phyloP scores from a whole-genome alignment of 2,329 filamentous ascomycete genomes.

The Furcasterigmium sp. region DNA sequence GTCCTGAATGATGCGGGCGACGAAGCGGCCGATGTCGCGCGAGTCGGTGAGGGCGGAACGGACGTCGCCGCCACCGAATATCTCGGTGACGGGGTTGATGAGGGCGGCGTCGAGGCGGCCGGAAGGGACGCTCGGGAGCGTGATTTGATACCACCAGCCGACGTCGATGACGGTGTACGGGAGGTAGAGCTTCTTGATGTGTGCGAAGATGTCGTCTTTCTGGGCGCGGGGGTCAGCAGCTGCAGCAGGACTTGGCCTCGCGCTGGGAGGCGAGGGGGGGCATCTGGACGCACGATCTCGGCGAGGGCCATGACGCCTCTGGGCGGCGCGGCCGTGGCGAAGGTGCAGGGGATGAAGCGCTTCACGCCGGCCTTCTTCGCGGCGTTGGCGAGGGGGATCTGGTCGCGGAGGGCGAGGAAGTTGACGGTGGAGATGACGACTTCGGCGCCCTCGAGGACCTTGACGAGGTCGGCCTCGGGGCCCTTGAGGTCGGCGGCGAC shows the following conservation, averaged over 20 bases:
- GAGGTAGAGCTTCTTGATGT: slow-evolving; percentile 39
- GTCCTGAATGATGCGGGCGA: slow-evolving; percentile 45
- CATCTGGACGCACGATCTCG: slow-evolving; percentile 14
- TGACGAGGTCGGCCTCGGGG: slow-evolving; percentile 32
- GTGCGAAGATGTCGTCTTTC: slow-evolving; percentile 45
- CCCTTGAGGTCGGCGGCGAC: slow-evolving; percentile 34
- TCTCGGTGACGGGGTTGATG: slow-evolving; percentile 23
- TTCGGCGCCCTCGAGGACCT: slow-evolving; percentile 34
- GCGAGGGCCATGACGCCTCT: slow-evolving; percentile 22
- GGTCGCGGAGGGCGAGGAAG: slow-evolving; percentile 25
- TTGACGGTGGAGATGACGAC: slow-evolving; percentile 37
- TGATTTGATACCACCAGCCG: slow-evolving; percentile 52
- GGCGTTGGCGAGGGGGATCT: slow-evolving; percentile 40
- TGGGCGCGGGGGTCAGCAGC: too few species aligned
- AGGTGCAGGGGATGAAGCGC: slow-evolving; percentile 47
- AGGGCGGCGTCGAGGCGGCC: slow-evolving; percentile 34
- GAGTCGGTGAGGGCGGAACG: slow-evolving; percentile 39
- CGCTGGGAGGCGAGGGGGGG: too few species aligned
- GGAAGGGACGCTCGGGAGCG: slow-evolving; percentile 21
- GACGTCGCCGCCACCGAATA: slow-evolving; percentile 39
- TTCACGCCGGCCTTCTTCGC: slow-evolving; percentile 41
- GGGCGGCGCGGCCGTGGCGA: slow-evolving; percentile 34
- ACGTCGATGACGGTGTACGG: slow-evolving; percentile 53
- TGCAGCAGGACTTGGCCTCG: too few species aligned
- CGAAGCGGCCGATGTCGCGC: slow-evolving; percentile 46